A percentile compares a stretch with the other conserved stretches of the same genome.
Evolutionary conservation across 1,139 yeast genomes (phyloP).

Genomic region (Wickerhamomyces sp.): DNA sequence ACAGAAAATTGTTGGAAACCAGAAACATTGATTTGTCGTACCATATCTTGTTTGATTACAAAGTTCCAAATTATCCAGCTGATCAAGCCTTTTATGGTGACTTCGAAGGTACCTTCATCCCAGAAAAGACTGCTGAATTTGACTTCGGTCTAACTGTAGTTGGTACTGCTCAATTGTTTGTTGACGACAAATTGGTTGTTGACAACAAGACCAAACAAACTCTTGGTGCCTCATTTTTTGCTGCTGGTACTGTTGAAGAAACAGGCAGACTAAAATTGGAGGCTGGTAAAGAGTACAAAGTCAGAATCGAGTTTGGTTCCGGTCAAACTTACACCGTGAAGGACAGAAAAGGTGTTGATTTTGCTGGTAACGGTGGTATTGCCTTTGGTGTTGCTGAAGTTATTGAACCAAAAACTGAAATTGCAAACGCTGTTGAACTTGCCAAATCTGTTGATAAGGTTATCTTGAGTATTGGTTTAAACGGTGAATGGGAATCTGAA

Average conservation of each 20-base stretch:
- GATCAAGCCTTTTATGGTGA: slow-evolving; percentile 36
- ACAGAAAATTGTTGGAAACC: slow-evolving; percentile 35
- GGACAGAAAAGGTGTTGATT: slow-evolving; percentile 26
- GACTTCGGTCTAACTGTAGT: slow-evolving; percentile 45
- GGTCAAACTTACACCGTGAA: slow-evolving; percentile 35
- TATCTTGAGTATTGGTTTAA: slow-evolving; percentile 39
- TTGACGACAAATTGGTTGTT: slow-evolving; percentile 47
- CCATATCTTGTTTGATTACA: slow-evolving; percentile 45
- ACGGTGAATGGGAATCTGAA: slow-evolving; percentile 46
- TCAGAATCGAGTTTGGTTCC: slow-evolving; percentile 49
- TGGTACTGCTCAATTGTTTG: slow-evolving; percentile 50
- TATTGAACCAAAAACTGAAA: slow-evolving; percentile 28
- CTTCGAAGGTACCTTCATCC: slow-evolving; percentile 39
- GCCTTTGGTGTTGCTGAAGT: slow-evolving; percentile 29
- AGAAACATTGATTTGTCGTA: slow-evolving; percentile 30
- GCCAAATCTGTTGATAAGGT: slow-evolving; percentile 47
- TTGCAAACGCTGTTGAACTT: slow-evolving; percentile 34
- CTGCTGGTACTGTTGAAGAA: slow-evolving; percentile 49
- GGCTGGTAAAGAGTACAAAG: slow-evolving; percentile 37
- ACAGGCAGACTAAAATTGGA: slow-evolving; percentile 33
- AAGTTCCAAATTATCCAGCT: slow-evolving; percentile 27
- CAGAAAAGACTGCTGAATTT: slow-evolving; percentile 44
- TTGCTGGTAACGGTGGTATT: slow-evolving; percentile 39
- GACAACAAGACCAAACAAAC: slow-evolving; percentile 52
- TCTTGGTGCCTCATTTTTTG: slow-evolving; percentile 43